Conservation (phyloP, 2,329 filamentous ascomycete genomes). For the Rosellinia necatrix region DNA sequence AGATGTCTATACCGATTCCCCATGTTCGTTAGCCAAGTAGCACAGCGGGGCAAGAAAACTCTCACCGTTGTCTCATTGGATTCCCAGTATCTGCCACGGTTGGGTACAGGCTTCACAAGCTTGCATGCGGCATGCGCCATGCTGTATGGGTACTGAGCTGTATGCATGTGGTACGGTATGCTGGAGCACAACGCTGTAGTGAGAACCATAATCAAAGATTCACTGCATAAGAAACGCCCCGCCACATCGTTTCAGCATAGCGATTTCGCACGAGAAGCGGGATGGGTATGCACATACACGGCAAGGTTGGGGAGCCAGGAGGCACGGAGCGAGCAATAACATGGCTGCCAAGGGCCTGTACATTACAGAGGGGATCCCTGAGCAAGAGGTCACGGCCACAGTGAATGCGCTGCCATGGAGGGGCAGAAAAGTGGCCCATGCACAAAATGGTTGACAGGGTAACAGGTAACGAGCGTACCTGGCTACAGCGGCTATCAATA, state of each 20-base stretch:
- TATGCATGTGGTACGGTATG: not conserved
- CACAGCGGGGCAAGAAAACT: not conserved
- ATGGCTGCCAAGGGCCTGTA: too few relatives aligned
- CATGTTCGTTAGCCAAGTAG: not conserved
- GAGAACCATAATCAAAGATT: constrained; percentile 20
- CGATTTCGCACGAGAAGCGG: constrained; percentile 4
- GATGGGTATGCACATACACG: too few relatives aligned
- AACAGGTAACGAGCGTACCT: constrained; percentile 8
- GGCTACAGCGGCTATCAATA: constrained; percentile 13
- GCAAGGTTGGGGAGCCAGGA: too few relatives aligned
- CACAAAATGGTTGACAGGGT: constrained; percentile 20
- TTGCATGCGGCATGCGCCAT: not conserved
- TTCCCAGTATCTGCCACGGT: not conserved
- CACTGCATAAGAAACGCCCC: constrained; percentile 8
- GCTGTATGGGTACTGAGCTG: not conserved
- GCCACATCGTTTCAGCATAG: constrained; percentile 16
- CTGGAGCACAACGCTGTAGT: too few relatives aligned
- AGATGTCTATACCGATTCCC: too few relatives aligned
- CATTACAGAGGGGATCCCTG: not conserved
- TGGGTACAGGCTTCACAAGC: not conserved
- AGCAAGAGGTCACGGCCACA: not conserved
- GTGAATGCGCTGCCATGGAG: not conserved
- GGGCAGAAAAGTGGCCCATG: constrained; percentile 18
- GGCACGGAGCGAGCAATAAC: too few relatives aligned
- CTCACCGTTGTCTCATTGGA: not conserved